Percentiles rank a stretch among this genome's conserved stretches.
These are phyloP conservation scores for Schizosaccharomyces japonicus DNA, from an alignment of 805 yeast genomes.

Conservation along the genomic window DNA sequence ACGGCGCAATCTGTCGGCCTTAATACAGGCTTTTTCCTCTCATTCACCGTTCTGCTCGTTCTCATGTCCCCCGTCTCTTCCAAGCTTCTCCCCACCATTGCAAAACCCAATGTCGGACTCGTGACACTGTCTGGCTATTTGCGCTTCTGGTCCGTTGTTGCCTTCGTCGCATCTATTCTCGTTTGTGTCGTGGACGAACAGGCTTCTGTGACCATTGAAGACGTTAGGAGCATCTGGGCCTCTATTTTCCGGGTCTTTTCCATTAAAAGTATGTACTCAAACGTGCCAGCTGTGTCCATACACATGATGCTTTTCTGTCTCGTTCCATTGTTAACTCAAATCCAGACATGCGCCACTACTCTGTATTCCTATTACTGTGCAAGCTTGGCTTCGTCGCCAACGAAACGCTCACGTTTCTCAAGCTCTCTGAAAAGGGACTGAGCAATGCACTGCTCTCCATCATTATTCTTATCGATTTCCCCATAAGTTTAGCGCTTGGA, in stretches of 20 bases:
- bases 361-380: slow-evolving; percentile 49
- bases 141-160: slow-evolving; percentile 51
- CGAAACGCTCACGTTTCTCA: slow-evolving; percentile 84
- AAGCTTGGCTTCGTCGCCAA: slow-evolving; percentile 88
- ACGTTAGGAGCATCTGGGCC: not conserved
- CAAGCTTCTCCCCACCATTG: slow-evolving; percentile 48
- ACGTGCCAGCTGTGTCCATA: no score
- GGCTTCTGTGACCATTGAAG: slow-evolving; percentile 11
- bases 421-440: slow-evolving; percentile 71
- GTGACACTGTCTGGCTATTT: slow-evolving; percentile 54
- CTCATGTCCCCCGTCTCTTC: slow-evolving; percentile 82
- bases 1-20: slow-evolving; percentile 94
- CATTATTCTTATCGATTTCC: slow-evolving; percentile 81
- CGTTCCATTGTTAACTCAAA: not conserved
- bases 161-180: slow-evolving; percentile 35
- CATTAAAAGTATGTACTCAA: slow-evolving; percentile 41
- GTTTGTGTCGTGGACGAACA: not conserved
- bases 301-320: no score
- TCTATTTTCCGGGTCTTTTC: slow-evolving; percentile 16
- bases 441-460: slow-evolving; percentile 83
- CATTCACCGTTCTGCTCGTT: slow-evolving; percentile 78
- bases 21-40: slow-evolving; percentile 74
- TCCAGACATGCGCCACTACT: slow-evolving; percentile 48
- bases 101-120: slow-evolving; percentile 40
- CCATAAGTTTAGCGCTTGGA: slow-evolving; percentile 43